Evolutionary conservation across 2,329 filamentous ascomycete genomes (phyloP), one percentile per base, ranked within the genome.

Genomic region (Sclerotiophoma versabilis): DNA sequence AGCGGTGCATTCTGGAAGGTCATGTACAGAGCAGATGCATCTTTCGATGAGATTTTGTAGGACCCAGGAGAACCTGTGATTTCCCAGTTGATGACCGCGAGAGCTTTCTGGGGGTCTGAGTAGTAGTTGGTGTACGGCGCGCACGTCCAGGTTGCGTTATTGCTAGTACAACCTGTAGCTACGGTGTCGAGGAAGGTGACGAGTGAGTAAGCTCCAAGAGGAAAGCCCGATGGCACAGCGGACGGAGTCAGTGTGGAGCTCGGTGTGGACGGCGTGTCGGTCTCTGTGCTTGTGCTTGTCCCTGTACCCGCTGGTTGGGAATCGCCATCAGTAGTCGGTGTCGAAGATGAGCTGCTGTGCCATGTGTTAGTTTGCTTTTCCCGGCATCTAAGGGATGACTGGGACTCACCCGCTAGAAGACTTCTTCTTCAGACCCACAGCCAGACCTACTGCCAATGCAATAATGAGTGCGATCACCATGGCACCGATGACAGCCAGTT

Each of bases 181-280:
- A 81, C 74, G 5, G 77, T 81, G 43, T 80, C 76, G 32, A 90
- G 82, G 54, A 82, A 82, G 19, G 85, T 85, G 6, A 81, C 77
- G 61, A 90, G 78, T 30, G 82, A 78, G 70, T 85, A 90, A n/a
- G 83, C 80, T 5, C 87, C 88, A 1, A 82, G 75, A 1, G 87
- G 88, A 63, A 89, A 89, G 47, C 74, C 68, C 11, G 68, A 59
- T 15, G 69, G 66, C 4, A 59, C 49, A 19, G 66, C 37, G 1
- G 57, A 59, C 4, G 59, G 43, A 5, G 68, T 50, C 5, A 61
- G 50, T 11, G 66, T 57, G 3, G 65, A 54, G 12, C 58, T 48
- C n/a, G 61, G 49, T 32, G 60, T 51, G 4, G 62, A 34, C 12
- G 65, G 49, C 5, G 54, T 37, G 20, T 54, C 49, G 19, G 57